Evolutionary conservation across 768 basidiomycete genomes (phyloP), one percentile per base, ranked within the genome.

Genomic region (Dacryopinax spathularia): DNA sequence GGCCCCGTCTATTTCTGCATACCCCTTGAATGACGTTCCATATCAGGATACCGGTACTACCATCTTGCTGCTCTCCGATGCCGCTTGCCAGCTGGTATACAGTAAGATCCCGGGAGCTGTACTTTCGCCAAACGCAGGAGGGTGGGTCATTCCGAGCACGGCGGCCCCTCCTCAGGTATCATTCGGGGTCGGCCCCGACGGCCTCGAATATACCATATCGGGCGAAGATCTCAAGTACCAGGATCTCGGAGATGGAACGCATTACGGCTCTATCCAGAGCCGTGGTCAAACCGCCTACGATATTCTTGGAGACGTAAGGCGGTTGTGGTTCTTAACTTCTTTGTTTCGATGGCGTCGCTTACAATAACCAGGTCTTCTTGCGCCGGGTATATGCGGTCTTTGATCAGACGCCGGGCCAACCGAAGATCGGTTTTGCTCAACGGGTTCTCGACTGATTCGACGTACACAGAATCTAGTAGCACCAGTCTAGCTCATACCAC

Each of bases 331-430:
- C n/a, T n/a, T n/a, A n/a, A n/a, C n/a, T n/a, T n/a, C n/a, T n/a
- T n/a, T n/a, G n/a, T n/a, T n/a, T n/a, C n/a, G n/a, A 37, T n/a
- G n/a, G 10, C 36, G 36, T n/a, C n/a, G n/a, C 10, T 37, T 37
- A n/a, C 12, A 10, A n/a, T 10, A 10, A 37, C n/a, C 63, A 63
- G 63, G 63, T 63, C 22, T 63, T 63, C 48, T 33, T 60, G 13
- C 34, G 48, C 31, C 48, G 63, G 9, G 63, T 63, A 10, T 63
- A 61, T 33, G 48, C 63, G 9, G 41, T 63, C 22, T 63, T 63
- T 44, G 63, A 63, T 33, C 63, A 63, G 27, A 63, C 44, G 9
- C 63, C 43, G 9, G 62, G 33, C 29, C 36, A 37, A 31, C 48
- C 63, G 9, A 18, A 35, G 13, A 59, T 63, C 27, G 63, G 48